Conservation (phyloP, 1,284 basidiomycete genomes). For the Ceratobasidium sp. region DNA sequence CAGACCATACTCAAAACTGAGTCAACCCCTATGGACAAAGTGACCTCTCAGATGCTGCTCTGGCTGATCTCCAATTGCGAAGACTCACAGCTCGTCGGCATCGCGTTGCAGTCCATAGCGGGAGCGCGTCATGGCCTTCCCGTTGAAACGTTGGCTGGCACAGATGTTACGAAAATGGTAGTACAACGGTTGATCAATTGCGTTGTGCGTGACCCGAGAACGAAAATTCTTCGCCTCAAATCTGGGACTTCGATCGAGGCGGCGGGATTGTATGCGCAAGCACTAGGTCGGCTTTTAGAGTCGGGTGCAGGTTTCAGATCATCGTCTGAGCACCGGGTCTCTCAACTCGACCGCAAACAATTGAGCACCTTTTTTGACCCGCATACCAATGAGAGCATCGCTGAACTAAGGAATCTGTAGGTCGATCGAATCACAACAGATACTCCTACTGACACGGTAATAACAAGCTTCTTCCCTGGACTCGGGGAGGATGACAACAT, state of each 20-base stretch:
- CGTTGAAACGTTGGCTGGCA: neutral
- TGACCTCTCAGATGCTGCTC: too few species aligned
- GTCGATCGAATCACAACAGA: too few species aligned
- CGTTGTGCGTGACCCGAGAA: neutral
- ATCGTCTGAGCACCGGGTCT: neutral
- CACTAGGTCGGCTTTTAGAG: neutral
- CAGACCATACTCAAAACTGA: too few species aligned
- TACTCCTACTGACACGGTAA: too few species aligned
- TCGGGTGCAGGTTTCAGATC: neutral
- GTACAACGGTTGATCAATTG: neutral
- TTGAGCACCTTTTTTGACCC: too few species aligned
- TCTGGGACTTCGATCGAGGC: neutral
- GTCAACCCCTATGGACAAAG: too few species aligned
- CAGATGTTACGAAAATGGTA: neutral
- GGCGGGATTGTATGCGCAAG: neutral
- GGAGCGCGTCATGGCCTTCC: neutral
- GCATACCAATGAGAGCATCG: too few species aligned
- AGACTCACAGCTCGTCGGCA: neutral
- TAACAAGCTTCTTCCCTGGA: too few species aligned
- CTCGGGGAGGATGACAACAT: too few species aligned
- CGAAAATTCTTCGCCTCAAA: neutral
- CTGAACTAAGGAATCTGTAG: too few species aligned
- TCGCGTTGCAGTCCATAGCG: neutral
- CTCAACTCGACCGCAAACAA: neutral
- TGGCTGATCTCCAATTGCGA: neutral